These are phyloP conservation scores for Thalassiosira mediterranea DNA, from an alignment of 352 stramenopile genomes.

Conservation along the genomic window DNA sequence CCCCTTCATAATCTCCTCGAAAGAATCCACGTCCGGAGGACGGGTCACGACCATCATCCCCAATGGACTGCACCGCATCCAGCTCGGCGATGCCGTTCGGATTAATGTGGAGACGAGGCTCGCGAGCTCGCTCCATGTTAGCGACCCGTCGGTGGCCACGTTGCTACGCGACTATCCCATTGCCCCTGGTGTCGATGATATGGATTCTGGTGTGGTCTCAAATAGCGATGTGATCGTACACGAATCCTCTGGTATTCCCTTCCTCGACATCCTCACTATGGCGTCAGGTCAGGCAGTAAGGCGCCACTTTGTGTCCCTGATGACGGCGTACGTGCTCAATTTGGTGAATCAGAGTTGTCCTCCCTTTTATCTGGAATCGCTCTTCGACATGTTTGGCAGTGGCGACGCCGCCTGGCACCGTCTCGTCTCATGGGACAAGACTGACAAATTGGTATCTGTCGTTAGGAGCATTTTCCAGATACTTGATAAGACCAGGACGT, in stretches of 20 bases:
- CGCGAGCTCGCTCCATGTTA: constrained; percentile 68
- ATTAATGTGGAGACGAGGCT: constrained; percentile 76
- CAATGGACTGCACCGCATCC: constrained; percentile 76
- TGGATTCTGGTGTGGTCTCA: constrained; percentile 4
- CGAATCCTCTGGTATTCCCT: constrained; percentile 25
- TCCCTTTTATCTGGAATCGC: constrained; percentile 49
- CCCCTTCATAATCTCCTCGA: constrained; percentile 68
- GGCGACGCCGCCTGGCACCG: constrained; percentile 30
- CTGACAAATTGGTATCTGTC: constrained; percentile 32
- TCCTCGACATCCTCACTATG: constrained; percentile 47
- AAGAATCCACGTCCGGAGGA: constrained; percentile 55
- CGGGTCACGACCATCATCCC: constrained; percentile 77
- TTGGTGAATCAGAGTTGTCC: constrained; percentile 33
- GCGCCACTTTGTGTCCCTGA: constrained; percentile 41
- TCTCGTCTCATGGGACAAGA: constrained; percentile 41
- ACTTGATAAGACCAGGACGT: constrained; percentile 53
- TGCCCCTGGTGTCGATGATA: not conserved
- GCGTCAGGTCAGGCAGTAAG: constrained; percentile 37
- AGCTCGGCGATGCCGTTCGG: constrained; percentile 69
- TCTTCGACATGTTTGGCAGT: constrained; percentile 50
- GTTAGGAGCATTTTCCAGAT: constrained; percentile 55
- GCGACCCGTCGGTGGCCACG: constrained; percentile 65
- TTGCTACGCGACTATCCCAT: constrained; percentile 69
- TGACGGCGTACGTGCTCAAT: constrained; percentile 34
- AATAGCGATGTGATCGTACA: constrained; percentile 29